Conservation (phyloP, 2,329 filamentous ascomycete species). For the Blastomyces gilchristii region DNA sequence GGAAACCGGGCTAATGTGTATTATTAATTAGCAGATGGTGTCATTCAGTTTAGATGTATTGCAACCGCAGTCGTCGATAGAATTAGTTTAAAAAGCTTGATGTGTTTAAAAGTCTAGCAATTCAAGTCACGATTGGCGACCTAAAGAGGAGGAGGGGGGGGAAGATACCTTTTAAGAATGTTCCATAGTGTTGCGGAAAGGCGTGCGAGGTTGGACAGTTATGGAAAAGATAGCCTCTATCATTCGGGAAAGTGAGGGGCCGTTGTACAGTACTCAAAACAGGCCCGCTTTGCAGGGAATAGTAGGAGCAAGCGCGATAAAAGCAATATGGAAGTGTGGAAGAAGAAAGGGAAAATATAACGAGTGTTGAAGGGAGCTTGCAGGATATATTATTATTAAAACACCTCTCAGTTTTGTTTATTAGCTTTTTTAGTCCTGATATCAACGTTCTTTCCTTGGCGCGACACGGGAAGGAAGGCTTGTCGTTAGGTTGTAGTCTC, state of each 20-base stretch:
- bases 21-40: background rate
- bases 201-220: background rate
- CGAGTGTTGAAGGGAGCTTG: background rate
- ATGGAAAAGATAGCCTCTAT: background rate
- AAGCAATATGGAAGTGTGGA: background rate
- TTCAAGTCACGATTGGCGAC: slow-evolving; percentile 4
- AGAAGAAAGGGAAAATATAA: background rate
- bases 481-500: background rate
- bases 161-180: background rate
- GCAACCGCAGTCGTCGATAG: background rate
- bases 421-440: background rate
- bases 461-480: background rate
- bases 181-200: slow-evolving; percentile 2
- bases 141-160: background rate
- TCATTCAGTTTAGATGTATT: background rate
- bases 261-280: background rate
- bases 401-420: background rate
- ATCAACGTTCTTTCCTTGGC: background rate
- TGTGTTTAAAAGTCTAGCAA: background rate
- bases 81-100: background rate
- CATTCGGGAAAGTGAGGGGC: background rate
- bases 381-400: slow-evolving; percentile 3
- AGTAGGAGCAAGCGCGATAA: background rate
- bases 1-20: no score
- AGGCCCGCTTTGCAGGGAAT: slow-evolving; percentile 3